Percentiles rank a stretch among this genome's conserved stretches.
Evolutionary conservation across 2,329 filamentous ascomycete species (phyloP).

Genomic region (Fusarium sp.): DNA sequence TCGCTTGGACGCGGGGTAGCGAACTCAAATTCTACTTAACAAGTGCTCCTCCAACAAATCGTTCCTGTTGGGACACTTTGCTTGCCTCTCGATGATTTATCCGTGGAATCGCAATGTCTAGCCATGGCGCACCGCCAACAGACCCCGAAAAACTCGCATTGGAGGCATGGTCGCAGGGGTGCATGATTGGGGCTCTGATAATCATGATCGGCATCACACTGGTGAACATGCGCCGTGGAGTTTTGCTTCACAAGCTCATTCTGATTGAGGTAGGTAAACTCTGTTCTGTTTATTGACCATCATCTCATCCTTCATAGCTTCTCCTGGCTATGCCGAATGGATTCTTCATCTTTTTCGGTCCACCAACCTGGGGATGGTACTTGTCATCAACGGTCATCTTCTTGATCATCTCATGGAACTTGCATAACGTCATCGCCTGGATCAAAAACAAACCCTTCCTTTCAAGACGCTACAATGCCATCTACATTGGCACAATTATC

Average conservation of each 20-base stretch:
- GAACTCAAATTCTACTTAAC: too few species aligned
- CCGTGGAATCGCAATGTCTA: conserved; percentile 2
- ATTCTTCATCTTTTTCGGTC: conserved; percentile 68
- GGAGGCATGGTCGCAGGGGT: conserved; percentile 63
- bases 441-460: conserved; percentile 75
- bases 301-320: conserved; percentile 51
- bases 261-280: conserved; percentile 58
- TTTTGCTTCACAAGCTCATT: conserved; percentile 65
- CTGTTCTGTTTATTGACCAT: too few species aligned
- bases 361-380: conserved; percentile 72
- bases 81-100: too few species aligned
- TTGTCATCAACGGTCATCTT: conserved; percentile 70
- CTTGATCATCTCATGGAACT: conserved; percentile 72
- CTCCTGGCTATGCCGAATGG: conserved; percentile 69
- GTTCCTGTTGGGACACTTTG: too few species aligned
- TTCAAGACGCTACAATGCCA: conserved; percentile 59
- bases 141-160: conserved; percentile 47
- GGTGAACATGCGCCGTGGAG: conserved; percentile 62
- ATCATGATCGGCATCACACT: conserved; percentile 63
- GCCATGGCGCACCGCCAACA: conserved; percentile 27
- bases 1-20: too few species aligned
- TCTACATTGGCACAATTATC: conserved; percentile 71
- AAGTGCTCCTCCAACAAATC: too few species aligned
- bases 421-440: conserved; percentile 77
- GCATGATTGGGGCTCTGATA: conserved; percentile 62